Base-by-base conservation (phyloP, 495 filamentous ascomycete species). In the Xylaria palmicola region DNA sequence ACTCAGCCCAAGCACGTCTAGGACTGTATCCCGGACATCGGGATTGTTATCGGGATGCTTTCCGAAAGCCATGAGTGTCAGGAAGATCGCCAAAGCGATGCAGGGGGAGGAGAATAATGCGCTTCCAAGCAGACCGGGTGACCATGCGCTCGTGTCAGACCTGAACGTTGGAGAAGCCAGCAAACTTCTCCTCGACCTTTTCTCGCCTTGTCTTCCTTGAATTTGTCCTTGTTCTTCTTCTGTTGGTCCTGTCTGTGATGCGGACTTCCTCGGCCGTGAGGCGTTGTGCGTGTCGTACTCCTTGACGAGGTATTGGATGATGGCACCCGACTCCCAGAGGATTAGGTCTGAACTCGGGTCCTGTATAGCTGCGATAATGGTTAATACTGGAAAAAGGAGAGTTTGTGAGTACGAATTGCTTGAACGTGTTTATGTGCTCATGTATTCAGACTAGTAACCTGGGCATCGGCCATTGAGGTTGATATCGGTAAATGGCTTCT, bases 381-480 rank as follows among this genome's bases (percentile, higher is more conserved):
- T 43, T 15, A 13, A 17, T 17, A 4, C n/a, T 19, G n/a, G 40
- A n/a, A 3, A 24, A n/a, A n/a, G n/a, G n/a, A n/a, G n/a, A n/a
- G n/a, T n/a, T n/a, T n/a, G n/a, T n/a, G n/a, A n/a, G n/a, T n/a
- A n/a, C n/a, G n/a, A n/a, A n/a, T n/a, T 45, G 17, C 43, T 22
- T 45, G 43, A 45, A 12, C 20, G 43, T 2, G 13, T 44, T 27
- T 4, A 47, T 30, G 37, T 13, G 52, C 5, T 6, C 7, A n/a
- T 29, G 20, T 7, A 19, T 45, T 45, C 43, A 24, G 6, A n/a
- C 6, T 34, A 27, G 8, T 52, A 74, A 15, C 76, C 62, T 0
- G 81, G 85, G 3, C 85, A 69, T 0, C 88, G 84, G 39, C 87
- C 88, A 68, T 91, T 90, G 59, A 85, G 86, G 65, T 89, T 90